Base-by-base conservation (phyloP, 495 filamentous ascomycete species). In the Clavariopsis aquatica region DNA sequence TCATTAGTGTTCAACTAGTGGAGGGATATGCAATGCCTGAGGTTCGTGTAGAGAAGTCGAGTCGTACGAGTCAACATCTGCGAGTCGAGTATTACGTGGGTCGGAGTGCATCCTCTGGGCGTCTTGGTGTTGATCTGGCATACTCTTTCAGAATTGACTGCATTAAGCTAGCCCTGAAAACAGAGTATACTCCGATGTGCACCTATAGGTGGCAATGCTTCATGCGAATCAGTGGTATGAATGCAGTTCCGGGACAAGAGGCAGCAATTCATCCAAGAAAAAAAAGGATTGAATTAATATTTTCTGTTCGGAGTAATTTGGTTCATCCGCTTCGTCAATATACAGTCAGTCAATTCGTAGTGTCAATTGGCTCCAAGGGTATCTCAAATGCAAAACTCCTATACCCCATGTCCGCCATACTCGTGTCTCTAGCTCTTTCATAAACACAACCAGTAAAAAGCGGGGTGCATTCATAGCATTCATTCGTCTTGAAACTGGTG, bases 401-500 rank as follows among this genome's bases (percentile, higher is more conserved):
- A 17, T n/a, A 43, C n/a, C 38, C 38, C 13, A 43, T 2, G 2
- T 6, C 38, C 38, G 13, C 2, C n/a, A 43, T 17, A 15, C 38
- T 10, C 3, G 38, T 17, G 3, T 7, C 5, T 17, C 13, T 24
- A 26, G 23, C 1, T 54, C 28, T 43, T 9, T 24, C 27, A 13
- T 19, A 17, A 15, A 10, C 13, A 6, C 27, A 19, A 6, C 13
- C 13, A 31, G 19, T 23, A 28, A n/a, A n/a, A n/a, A n/a, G n/a
- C n/a, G n/a, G n/a, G n/a, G n/a, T n/a, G n/a, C n/a, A n/a, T 28
- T 26, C 31, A 24, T 7, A 31, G 34, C n/a, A 17, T 26, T 49
- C 17, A 47, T 60, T 70, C 68, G 36, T 67, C 68, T 43, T 58
- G 59, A 19, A 70, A 57, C 36, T 67, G 64, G 45, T 72, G 69